phyloP scores from a whole-genome alignment of 2,329 filamentous ascomycete species.

The Fusarium nematophilum region DNA sequence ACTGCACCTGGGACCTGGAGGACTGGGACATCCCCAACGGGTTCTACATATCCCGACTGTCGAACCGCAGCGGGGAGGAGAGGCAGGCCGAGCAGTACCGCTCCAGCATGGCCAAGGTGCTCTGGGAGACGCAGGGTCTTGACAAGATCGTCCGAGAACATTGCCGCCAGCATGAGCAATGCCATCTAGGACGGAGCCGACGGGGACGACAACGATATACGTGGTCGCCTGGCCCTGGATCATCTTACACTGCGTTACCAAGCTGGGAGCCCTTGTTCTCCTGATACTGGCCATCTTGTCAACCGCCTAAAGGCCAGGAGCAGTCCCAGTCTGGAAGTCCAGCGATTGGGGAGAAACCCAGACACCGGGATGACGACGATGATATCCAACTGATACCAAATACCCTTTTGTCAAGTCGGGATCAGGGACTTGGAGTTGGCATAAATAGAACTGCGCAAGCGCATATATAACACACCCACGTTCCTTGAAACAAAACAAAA shows the following conservation, averaged over 20 bases:
- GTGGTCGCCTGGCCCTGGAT: slow-evolving; percentile 25
- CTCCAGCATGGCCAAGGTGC: slow-evolving; percentile 9
- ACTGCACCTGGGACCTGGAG: slow-evolving; percentile 16
- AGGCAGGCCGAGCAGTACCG: slow-evolving; percentile 10
- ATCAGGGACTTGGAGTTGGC: too few species aligned
- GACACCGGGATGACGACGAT: too few species aligned
- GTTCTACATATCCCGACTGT: slow-evolving; percentile 8
- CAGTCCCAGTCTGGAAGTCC: slow-evolving; percentile 20
- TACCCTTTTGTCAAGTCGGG: too few species aligned
- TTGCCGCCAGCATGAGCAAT: slow-evolving; percentile 31
- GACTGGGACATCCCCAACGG: slow-evolving; percentile 24
- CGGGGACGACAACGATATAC: slow-evolving; percentile 12
- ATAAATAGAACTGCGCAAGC: too few species aligned
- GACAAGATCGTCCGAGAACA: slow-evolving; percentile 11
- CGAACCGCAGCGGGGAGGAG: not conserved
- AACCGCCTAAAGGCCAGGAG: not conserved
- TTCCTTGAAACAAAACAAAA: too few species aligned
- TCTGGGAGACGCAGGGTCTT: slow-evolving; percentile 14
- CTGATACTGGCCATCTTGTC: slow-evolving; percentile 9
- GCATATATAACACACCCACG: too few species aligned
- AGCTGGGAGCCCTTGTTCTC: slow-evolving; percentile 8
- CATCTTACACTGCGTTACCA: slow-evolving; percentile 12
- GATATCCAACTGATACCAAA: too few species aligned
- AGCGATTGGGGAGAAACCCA: too few species aligned
- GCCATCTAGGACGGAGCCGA: slow-evolving; percentile 12